These are phyloP conservation scores for Bipolaris sorokiniana DNA, from an alignment of 2,329 filamentous ascomycete genomes.

Conservation along the genomic window DNA sequence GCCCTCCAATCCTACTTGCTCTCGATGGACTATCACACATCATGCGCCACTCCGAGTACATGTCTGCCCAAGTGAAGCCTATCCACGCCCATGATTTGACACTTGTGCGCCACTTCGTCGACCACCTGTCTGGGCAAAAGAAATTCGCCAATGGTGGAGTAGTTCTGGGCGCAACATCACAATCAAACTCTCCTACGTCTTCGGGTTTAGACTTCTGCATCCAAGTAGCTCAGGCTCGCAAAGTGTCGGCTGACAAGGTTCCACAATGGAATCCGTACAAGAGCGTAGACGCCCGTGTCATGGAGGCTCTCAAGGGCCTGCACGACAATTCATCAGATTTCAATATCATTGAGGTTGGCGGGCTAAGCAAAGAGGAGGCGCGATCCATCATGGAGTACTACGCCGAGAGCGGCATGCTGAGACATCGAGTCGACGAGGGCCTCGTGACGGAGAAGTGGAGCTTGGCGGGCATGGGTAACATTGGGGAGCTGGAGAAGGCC, in stretches of 20 bases:
- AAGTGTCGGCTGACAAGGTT: slow-evolving; percentile 42
- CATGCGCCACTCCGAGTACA: slow-evolving; percentile 80
- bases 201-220: slow-evolving; percentile 74
- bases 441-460: slow-evolving; percentile 83
- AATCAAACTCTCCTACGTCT: slow-evolving; percentile 70
- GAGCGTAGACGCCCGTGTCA: slow-evolving; percentile 59
- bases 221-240: slow-evolving; percentile 55
- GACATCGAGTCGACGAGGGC: slow-evolving; percentile 71
- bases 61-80: slow-evolving; percentile 69
- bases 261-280: slow-evolving; percentile 60
- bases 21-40: slow-evolving; percentile 82
- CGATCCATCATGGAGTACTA: slow-evolving; percentile 90
- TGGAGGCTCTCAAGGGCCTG: slow-evolving; percentile 54
- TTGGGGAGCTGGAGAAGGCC: slow-evolving; percentile 84
- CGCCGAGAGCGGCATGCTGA: slow-evolving; percentile 80
- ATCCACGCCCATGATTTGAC: slow-evolving; percentile 88
- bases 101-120: slow-evolving; percentile 75
- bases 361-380: slow-evolving; percentile 76
- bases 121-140: slow-evolving; percentile 63
- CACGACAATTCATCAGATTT: slow-evolving; percentile 40
- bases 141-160: slow-evolving; percentile 75
- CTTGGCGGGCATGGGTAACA: slow-evolving; percentile 77
- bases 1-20: slow-evolving; percentile 72
- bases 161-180: slow-evolving; percentile 75
- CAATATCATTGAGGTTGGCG: slow-evolving; percentile 64